These are phyloP conservation scores for Candida hispaniensis DNA, from an alignment of 805 yeast species.

Conservation along the genomic window DNA sequence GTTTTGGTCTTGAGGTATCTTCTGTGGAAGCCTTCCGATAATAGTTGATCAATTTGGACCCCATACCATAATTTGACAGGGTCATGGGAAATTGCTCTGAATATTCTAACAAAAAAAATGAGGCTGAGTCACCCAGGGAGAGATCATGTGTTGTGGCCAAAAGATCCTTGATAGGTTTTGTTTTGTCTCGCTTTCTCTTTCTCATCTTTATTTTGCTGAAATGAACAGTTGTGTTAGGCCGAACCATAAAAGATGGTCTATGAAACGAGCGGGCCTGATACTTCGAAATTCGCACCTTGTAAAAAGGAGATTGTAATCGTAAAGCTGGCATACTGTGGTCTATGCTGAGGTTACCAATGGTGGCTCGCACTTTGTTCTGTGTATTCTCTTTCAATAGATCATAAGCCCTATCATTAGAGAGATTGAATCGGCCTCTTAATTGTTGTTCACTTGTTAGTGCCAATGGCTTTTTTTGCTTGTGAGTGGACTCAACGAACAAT, in stretches of 20 bases:
- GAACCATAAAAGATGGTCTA: constrained; percentile 59
- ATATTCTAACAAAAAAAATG: constrained; percentile 71
- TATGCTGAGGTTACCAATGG: constrained; percentile 78
- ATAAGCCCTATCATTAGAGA: constrained; percentile 83
- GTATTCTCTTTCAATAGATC: constrained; percentile 74
- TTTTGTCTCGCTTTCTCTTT: constrained; percentile 82
- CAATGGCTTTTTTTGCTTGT: constrained; percentile 18
- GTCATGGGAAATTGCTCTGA: constrained; percentile 81
- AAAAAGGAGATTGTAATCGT: constrained; percentile 81
- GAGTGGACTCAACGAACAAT: constrained; percentile 42
- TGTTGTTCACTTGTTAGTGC: constrained; percentile 47
- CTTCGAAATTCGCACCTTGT: constrained; percentile 62
- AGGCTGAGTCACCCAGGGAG: constrained; percentile 73
- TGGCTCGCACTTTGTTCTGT: constrained; percentile 84
- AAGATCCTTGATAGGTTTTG: constrained; percentile 65
- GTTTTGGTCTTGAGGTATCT: constrained; percentile 77
- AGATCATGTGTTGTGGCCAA: constrained; percentile 63
- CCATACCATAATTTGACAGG: constrained; percentile 89
- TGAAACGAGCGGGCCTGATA: constrained; percentile 69
- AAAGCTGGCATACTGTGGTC: constrained; percentile 88
- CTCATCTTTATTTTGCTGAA: constrained; percentile 67
- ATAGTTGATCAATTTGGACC: constrained; percentile 83
- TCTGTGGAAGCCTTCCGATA: constrained; percentile 75
- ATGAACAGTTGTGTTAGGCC: constrained; percentile 67
- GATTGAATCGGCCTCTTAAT: constrained; percentile 54